Evolutionary conservation across 257 asterid genomes (phyloP).

Genomic region (Solanum bukasovii): DNA sequence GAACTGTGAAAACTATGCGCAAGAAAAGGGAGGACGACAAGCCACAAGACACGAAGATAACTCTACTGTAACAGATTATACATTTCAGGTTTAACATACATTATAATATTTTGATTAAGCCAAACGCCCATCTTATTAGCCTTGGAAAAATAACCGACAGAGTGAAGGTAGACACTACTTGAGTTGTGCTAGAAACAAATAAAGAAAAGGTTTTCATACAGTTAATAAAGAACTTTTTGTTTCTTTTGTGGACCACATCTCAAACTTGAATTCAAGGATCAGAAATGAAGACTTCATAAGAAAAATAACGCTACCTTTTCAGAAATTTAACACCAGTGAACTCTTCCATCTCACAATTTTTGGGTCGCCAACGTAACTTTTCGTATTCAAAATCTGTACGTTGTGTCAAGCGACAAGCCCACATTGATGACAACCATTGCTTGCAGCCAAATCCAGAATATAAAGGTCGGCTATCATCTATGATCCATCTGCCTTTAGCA

Average conservation of each 20-base stretch:
- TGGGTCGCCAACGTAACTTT: constrained; percentile 75
- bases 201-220: background rate
- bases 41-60: background rate
- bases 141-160: background rate
- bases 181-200: background rate
- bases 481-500: constrained; percentile 78
- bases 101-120: background rate
- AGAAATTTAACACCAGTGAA: constrained; percentile 62
- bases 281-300: background rate
- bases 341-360: constrained; percentile 58
- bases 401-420: constrained; percentile 94
- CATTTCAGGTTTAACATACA: background rate
- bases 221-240: background rate
- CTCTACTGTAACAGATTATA: background rate
- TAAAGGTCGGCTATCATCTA: constrained; percentile 51
- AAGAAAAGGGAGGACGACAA: background rate
- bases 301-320: constrained; percentile 27
- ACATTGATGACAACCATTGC: constrained; percentile 91
- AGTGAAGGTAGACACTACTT: background rate
- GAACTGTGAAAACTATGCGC: background rate
- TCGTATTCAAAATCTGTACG: constrained; percentile 86
- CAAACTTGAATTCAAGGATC: background rate
- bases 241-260: background rate
- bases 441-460: constrained; percentile 86
- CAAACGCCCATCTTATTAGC: background rate